Percentiles rank a stretch among this genome's conserved stretches.
These are phyloP conservation scores for Acarospora socialis DNA, from an alignment of 2,329 filamentous ascomycete genomes.

Conservation along the genomic window DNA sequence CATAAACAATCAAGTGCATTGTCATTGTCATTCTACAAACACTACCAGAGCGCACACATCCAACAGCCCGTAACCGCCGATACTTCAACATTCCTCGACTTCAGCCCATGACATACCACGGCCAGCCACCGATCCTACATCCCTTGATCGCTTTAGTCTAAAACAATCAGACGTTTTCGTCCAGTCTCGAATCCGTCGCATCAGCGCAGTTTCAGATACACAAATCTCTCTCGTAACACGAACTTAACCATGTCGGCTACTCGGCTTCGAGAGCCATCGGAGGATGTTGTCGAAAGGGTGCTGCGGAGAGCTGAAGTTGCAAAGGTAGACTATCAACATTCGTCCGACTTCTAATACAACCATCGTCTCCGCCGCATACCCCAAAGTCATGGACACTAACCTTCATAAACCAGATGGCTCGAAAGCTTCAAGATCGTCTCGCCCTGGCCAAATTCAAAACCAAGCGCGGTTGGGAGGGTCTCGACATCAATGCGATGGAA, in stretches of 20 bases:
- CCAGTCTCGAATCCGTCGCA: too few species aligned
- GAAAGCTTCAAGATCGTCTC: conserved; percentile 82
- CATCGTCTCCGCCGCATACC: conserved; percentile 8
- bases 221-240: too few species aligned
- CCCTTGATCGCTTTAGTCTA: too few species aligned
- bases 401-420: conserved; percentile 56
- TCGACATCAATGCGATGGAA: conserved; percentile 74
- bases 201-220: too few species aligned
- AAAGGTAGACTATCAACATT: conserved; percentile 42
- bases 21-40: too few species aligned
- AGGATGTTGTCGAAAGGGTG: conserved; percentile 43
- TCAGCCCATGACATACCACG: too few species aligned
- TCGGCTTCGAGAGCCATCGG: conserved; percentile 17
- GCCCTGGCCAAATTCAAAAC: conserved; percentile 96
- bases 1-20: too few species aligned
- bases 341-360: conserved; percentile 3
- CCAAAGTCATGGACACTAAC: conserved; percentile 10
- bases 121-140: too few species aligned
- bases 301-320: conserved; percentile 60
- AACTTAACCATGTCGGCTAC: conserved; percentile 22
- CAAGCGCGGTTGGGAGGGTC: conserved; percentile 85
- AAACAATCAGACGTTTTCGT: too few species aligned
- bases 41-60: too few species aligned
- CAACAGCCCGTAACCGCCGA: too few species aligned
- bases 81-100: too few species aligned